Percentiles rank a stretch among this genome's conserved stretches.
Conservation (phyloP, 2,329 filamentous ascomycete genomes). For the Parafenestella ontariensis region DNA sequence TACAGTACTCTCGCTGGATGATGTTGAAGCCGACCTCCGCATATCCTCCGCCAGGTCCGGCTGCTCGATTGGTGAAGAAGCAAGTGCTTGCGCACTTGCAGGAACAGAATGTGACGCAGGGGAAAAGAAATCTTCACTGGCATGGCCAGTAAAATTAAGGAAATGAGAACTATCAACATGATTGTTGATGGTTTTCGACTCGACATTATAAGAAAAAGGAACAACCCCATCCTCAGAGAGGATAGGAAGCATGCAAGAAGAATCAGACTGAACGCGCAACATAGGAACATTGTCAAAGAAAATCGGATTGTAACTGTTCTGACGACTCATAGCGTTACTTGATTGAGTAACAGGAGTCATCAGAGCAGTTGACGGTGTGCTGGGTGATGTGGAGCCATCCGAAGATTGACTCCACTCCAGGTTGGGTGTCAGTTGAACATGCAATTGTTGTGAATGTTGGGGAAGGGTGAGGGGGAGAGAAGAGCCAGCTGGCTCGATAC, state of each 20-base stretch:
- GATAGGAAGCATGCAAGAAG: slow-evolving; percentile 46
- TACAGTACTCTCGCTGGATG: slow-evolving; percentile 44
- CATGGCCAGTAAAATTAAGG: slow-evolving; percentile 42
- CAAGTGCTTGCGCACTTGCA: slow-evolving; percentile 46
- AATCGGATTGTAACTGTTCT: slow-evolving; percentile 52
- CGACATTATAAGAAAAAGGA: slow-evolving; percentile 44
- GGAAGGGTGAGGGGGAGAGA: slow-evolving; percentile 28
- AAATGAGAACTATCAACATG: slow-evolving; percentile 42
- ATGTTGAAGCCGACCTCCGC: slow-evolving; percentile 56
- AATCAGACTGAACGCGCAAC: slow-evolving; percentile 54
- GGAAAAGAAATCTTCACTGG: slow-evolving; percentile 48
- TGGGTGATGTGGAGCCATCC: slow-evolving; percentile 46
- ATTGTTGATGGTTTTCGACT: slow-evolving; percentile 44
- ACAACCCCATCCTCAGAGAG: slow-evolving; percentile 44
- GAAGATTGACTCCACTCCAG: slow-evolving; percentile 42
- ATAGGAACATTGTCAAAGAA: slow-evolving; percentile 53
- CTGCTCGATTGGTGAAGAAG: slow-evolving; percentile 35
- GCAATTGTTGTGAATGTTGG: slow-evolving; percentile 30
- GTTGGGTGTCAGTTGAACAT: slow-evolving; percentile 40
- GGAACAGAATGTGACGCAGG: slow-evolving; percentile 33
- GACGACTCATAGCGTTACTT: slow-evolving; percentile 54
- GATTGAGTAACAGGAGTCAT: slow-evolving; percentile 49
- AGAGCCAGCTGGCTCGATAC: slow-evolving; percentile 33
- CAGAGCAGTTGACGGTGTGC: slow-evolving; percentile 46
- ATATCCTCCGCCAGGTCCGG: slow-evolving; percentile 56